Evolutionary conservation across 176 grass and related monocot genomes (phyloP).

Genomic region (Typha latifolia): DNA sequence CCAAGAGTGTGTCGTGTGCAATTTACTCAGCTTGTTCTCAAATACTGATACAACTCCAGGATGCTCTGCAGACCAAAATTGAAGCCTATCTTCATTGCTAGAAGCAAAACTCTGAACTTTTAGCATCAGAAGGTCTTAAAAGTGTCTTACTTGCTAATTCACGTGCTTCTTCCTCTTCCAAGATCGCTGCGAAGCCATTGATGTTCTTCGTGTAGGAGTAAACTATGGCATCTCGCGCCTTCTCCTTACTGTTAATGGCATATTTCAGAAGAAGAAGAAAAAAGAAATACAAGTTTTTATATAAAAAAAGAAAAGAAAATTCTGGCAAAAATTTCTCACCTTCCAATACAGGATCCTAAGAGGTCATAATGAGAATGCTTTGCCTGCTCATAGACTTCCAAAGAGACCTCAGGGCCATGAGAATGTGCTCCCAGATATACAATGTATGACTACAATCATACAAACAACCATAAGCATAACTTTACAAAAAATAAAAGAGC

Average conservation of each 20-base stretch:
- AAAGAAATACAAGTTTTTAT: background rate
- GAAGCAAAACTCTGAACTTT: background rate
- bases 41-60: slow-evolving; percentile 50
- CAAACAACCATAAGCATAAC: background rate
- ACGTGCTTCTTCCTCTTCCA: slow-evolving; percentile 33
- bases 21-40: slow-evolving; percentile 34
- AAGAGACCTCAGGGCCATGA: slow-evolving; percentile 5
- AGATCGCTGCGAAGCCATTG: slow-evolving; percentile 67
- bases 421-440: slow-evolving; percentile 68
- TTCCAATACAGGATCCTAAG: slow-evolving; percentile 39
- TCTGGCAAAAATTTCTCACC: slow-evolving; percentile 27
- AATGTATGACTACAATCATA: slow-evolving; percentile 37
- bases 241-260: slow-evolving; percentile 23
- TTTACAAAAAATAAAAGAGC: background rate
- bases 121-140: background rate
- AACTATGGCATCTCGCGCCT: slow-evolving; percentile 46
- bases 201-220: slow-evolving; percentile 79
- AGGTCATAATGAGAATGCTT: slow-evolving; percentile 51
- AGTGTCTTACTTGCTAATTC: slow-evolving; percentile 38
- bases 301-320: background rate
- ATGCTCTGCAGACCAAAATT: slow-evolving; percentile 30
- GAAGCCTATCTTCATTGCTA: background rate
- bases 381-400: slow-evolving; percentile 13
- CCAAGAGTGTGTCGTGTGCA: slow-evolving; percentile 81
- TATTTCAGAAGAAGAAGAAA: background rate